Percentiles rank a stretch among this genome's conserved stretches.
phyloP scores from a whole-genome alignment of 2,329 filamentous ascomycete genomes.

The Calonectria honghensis region DNA sequence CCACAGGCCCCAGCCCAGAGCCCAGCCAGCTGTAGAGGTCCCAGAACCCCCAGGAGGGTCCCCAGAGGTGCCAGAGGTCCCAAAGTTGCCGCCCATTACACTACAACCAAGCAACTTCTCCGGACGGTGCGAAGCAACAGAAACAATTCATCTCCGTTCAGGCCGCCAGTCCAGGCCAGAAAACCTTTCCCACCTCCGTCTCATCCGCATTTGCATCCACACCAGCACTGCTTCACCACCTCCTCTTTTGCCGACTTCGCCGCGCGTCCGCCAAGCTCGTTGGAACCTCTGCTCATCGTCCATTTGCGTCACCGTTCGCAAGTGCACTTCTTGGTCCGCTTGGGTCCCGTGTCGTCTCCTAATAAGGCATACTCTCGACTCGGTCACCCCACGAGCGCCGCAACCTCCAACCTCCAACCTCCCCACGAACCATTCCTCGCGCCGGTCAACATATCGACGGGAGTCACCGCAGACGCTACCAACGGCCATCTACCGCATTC shows the following conservation, averaged over 20 bases:
- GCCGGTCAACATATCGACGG: slow-evolving; percentile 38
- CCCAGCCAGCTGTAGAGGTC: slow-evolving; percentile 14
- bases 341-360: slow-evolving; percentile 35
- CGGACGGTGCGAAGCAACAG: slow-evolving; percentile 13
- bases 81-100: slow-evolving; percentile 28
- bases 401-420: slow-evolving; percentile 46
- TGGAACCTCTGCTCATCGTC: neutral
- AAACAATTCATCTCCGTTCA: slow-evolving; percentile 35
- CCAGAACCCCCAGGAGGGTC: slow-evolving; percentile 11
- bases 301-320: slow-evolving; percentile 40
- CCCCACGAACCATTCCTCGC: slow-evolving; percentile 42
- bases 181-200: slow-evolving; percentile 30
- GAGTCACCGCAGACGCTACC: slow-evolving; percentile 34
- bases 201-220: slow-evolving; percentile 25
- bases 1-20: slow-evolving; percentile 18
- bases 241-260: slow-evolving; percentile 21
- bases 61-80: slow-evolving; percentile 12
- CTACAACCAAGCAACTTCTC: slow-evolving; percentile 21
- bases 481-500: slow-evolving; percentile 24
- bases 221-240: slow-evolving; percentile 3
- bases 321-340: slow-evolving; percentile 51
- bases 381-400: slow-evolving; percentile 49
- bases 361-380: slow-evolving; percentile 30
- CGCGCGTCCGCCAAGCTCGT: slow-evolving; percentile 32
- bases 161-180: slow-evolving; percentile 34